These are phyloP conservation scores for Cochlearia excelsa DNA, from an alignment of 345 rosid genomes.

Conservation along the genomic window DNA sequence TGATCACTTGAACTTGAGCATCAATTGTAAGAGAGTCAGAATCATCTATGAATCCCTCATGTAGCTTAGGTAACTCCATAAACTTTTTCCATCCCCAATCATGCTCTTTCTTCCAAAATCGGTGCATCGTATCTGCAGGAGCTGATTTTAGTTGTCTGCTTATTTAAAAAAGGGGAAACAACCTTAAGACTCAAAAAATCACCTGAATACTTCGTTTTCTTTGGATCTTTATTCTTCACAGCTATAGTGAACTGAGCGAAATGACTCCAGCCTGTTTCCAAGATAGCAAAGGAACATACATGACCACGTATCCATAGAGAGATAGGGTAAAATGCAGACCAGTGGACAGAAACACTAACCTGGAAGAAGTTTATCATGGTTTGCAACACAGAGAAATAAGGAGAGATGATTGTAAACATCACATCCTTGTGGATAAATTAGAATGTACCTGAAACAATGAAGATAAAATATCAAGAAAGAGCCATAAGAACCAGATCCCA, in stretches of 20 bases:
- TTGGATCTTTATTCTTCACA: conserved; percentile 83
- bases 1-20: conserved; percentile 97
- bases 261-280: conserved; percentile 90
- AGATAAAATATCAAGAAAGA: conserved; percentile 2
- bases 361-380: conserved; percentile 97
- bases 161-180: conserved; percentile 5
- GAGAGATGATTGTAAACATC: conserved; percentile 98
- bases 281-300: conserved; percentile 15
- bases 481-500: neutral
- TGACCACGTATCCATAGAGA: conserved; percentile 20
- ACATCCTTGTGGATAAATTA: conserved; percentile 98
- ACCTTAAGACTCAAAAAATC: conserved; percentile 3
- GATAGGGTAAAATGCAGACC: conserved; percentile 1
- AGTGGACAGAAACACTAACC: conserved; percentile 46
- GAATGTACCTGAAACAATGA: conserved; percentile 68
- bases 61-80: conserved; percentile 84
- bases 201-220: conserved; percentile 92
- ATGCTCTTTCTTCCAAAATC: conserved; percentile 98
- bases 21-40: conserved; percentile 78
- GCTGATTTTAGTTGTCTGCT: conserved; percentile 31
- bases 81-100: conserved; percentile 99
- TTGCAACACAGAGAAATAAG: conserved; percentile 91
- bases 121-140: conserved; percentile 86
- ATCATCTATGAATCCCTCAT: conserved; percentile 86
- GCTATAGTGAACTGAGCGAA: conserved; percentile 99